These are phyloP conservation scores for Stromatinia cepivora DNA, from an alignment of 2,329 filamentous ascomycete species.

Conservation along the genomic window DNA sequence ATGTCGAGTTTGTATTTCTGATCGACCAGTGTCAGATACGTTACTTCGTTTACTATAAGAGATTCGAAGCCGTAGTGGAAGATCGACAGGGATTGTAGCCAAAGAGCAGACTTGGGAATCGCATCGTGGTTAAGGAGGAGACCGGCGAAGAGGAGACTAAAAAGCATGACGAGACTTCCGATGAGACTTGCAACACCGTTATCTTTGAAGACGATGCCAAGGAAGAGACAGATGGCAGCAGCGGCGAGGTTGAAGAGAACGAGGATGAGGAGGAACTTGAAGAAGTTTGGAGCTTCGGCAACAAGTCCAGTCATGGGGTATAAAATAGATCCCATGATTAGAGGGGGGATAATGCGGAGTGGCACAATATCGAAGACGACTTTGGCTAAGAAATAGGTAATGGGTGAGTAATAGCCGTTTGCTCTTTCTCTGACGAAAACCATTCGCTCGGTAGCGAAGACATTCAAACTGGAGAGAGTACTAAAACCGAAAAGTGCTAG, in stretches of 20 bases:
- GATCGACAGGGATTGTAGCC: slow-evolving; percentile 91
- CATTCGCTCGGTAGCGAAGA: slow-evolving; percentile 87
- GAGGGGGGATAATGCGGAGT: slow-evolving; percentile 87
- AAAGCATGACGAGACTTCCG: slow-evolving; percentile 94
- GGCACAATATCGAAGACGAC: slow-evolving; percentile 98
- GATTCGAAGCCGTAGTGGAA: slow-evolving; percentile 98
- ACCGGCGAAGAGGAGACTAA: slow-evolving; percentile 91
- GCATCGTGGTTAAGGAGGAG: slow-evolving; percentile 92
- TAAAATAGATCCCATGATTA: slow-evolving; percentile 92
- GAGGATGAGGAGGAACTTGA: slow-evolving; percentile 87
- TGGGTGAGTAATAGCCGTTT: slow-evolving; percentile 92
- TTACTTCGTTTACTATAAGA: slow-evolving; percentile 95
- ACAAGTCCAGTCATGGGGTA: slow-evolving; percentile 98
- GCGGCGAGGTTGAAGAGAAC: slow-evolving; percentile 96
- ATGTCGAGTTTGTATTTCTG: slow-evolving; percentile 97
- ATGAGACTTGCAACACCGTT: slow-evolving; percentile 88
- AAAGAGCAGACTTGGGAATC: slow-evolving; percentile 80
- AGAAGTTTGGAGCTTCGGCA: slow-evolving; percentile 77
- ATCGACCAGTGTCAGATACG: slow-evolving; percentile 84
- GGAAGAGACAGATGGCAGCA: slow-evolving; percentile 89
- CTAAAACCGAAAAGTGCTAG: slow-evolving; percentile 95
- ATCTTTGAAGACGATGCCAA: slow-evolving; percentile 93
- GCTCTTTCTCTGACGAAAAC: slow-evolving; percentile 91
- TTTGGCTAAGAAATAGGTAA: slow-evolving; percentile 93
- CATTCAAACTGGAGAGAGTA: slow-evolving; percentile 87